phyloP scores from a whole-genome alignment of 163 green algal genomes.

The Scenedesmus sp. region DNA sequence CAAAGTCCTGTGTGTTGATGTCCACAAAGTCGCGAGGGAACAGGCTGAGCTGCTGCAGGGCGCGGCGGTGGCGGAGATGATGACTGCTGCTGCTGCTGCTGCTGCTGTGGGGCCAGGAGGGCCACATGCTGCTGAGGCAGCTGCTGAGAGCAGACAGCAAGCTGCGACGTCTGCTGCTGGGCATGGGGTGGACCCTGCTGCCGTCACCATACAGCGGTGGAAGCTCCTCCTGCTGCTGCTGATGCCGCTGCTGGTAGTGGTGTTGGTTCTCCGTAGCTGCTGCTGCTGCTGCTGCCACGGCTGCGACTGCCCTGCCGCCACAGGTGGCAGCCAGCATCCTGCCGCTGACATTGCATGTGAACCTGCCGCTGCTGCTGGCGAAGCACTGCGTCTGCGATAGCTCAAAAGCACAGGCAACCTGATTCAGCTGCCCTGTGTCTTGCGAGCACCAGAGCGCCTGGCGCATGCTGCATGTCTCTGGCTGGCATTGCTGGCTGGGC shows the following conservation, averaged over 20 bases:
- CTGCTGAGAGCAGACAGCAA: background rate
- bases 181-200: background rate
- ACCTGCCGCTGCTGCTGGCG: background rate
- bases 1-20: background rate
- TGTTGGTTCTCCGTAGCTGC: background rate
- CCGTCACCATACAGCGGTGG: background rate
- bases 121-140: background rate
- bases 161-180: background rate
- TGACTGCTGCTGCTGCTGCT: slow-evolving; percentile 15
- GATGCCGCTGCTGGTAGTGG: background rate
- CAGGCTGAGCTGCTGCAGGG: slow-evolving; percentile 15
- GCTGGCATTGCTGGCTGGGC: slow-evolving; percentile 19
- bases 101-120: background rate
- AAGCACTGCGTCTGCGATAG: background rate
- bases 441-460: background rate
- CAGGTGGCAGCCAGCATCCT: slow-evolving; percentile 23
- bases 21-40: background rate
- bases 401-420: background rate
- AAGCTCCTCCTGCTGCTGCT: background rate
- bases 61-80: background rate
- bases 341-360: slow-evolving; percentile 32
- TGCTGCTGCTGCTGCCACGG: background rate
- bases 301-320: background rate
- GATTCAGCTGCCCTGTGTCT: background rate
- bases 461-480: slow-evolving; percentile 20